Evolutionary conservation across 164 flowering plant genomes (phyloP).

Genomic region (Chimonanthus salicifolius): DNA sequence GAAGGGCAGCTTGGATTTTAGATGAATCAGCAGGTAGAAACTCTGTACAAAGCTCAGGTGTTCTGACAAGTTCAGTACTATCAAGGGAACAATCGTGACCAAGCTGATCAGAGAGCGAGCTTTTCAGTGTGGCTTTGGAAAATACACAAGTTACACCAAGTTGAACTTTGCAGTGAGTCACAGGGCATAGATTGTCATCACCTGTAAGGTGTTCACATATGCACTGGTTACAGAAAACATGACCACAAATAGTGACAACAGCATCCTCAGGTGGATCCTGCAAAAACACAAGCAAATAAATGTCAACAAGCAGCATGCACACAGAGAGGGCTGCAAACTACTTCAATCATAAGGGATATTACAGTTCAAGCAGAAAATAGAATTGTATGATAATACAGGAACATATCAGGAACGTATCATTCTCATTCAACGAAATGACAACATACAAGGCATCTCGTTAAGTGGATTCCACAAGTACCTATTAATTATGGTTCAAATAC

Average conservation of each 20-base stretch:
- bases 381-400: neutral
- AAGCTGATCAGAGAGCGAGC: constrained; percentile 40
- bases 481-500: no score
- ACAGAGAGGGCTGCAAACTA: neutral
- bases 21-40: constrained; percentile 51
- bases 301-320: neutral
- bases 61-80: neutral
- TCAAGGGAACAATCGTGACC: constrained; percentile 11
- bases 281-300: constrained; percentile 11
- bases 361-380: neutral
- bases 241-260: constrained; percentile 84
- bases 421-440: neutral
- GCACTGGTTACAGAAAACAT: constrained; percentile 92
- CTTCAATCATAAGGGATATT: no score
- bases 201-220: constrained; percentile 74
- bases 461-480: no score
- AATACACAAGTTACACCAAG: constrained; percentile 62
- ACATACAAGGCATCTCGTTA: neutral
- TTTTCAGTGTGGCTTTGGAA: constrained; percentile 54
- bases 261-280: constrained; percentile 98
- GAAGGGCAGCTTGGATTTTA: constrained; percentile 69
- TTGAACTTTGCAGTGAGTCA: constrained; percentile 54
- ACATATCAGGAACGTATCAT: neutral
- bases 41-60: constrained; percentile 16
- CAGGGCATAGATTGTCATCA: constrained; percentile 78